phyloP scores from a whole-genome alignment of 495 filamentous ascomycete species.

The Penicillium alfredii region DNA sequence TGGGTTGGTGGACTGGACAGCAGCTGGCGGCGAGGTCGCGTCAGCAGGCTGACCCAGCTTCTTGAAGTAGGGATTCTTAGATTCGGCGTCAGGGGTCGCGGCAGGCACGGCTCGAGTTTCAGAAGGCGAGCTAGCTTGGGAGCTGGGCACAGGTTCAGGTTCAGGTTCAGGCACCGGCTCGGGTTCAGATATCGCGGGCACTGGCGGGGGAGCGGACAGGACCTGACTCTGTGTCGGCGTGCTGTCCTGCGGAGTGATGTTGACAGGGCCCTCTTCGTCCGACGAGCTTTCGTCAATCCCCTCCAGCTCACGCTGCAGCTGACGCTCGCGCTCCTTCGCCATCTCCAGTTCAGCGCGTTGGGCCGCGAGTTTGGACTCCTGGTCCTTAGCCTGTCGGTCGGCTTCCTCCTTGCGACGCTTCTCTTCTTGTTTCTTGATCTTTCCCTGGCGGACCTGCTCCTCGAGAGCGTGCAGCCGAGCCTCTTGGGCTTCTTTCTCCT shows the following conservation, averaged over 20 bases:
- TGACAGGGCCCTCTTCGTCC: constrained; percentile 79
- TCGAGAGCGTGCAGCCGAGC: constrained; percentile 83
- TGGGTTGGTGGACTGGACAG: constrained; percentile 76
- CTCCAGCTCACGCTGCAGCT: constrained; percentile 81
- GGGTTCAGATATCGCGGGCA: constrained; percentile 18
- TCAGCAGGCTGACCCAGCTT: constrained; percentile 47
- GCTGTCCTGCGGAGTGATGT: constrained; percentile 74
- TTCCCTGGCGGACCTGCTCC: constrained; percentile 88
- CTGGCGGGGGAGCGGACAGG: constrained; percentile 35
- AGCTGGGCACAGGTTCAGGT: constrained; percentile 18
- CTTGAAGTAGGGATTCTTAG: constrained; percentile 70
- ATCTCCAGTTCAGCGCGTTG: constrained; percentile 91
- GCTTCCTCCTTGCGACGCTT: constrained; percentile 86
- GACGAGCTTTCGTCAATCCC: constrained; percentile 75
- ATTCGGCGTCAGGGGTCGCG: constrained; percentile 38
- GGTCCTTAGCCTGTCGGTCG: constrained; percentile 76
- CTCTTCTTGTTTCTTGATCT: constrained; percentile 96
- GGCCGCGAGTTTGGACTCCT: constrained; percentile 75
- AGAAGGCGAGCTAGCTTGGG: constrained; percentile 22
- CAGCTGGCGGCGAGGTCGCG: constrained; percentile 25
- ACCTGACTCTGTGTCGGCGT: constrained; percentile 67
- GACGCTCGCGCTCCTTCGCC: constrained; percentile 78
- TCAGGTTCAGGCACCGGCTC: constrained; percentile 40
- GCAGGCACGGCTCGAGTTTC: constrained; percentile 22
- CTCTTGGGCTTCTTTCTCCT: constrained; percentile 74